Evolutionary conservation across 768 basidiomycete species (phyloP), one percentile per base, ranked within the genome.

Genomic region (Suillus placidus): DNA sequence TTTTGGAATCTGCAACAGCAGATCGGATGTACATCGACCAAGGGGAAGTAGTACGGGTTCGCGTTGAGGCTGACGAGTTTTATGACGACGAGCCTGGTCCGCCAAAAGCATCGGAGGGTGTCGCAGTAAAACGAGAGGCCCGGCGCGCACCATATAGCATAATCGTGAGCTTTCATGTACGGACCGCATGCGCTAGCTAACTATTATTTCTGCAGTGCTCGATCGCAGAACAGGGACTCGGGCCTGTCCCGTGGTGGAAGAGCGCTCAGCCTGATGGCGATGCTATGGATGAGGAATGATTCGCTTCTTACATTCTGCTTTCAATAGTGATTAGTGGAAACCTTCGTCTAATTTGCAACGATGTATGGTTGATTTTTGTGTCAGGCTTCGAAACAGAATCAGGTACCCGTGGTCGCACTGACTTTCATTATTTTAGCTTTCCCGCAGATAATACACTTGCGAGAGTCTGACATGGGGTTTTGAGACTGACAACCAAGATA

Each of bases 41-140:
- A 64, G 86, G 88, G 47, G 92, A 93, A 69, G 82, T 90, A 26
- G 78, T 94, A 2, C 90, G 93, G 34, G 85, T 92, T 1, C 88
- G 92, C 6, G 87, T 94, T 6, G 92, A 94, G 71, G 81, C 83
- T 4, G 93, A 93, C 70, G 91, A 93, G 70, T 94, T 94, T 69
- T 90, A 86, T 69, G 93, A 95, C 69, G 91, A 92, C 69, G 93
- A 94, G 66, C 93, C 93, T 2, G 93, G 93, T 1, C 92, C 93
- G 0, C 89, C 90, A 1, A 92, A 89, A 71, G 88, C 87, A 52
- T 77, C 82, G 0, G 91, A 93, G 60, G 92, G 91, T 0, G 87
- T 91, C 2, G 80, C 82, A 58, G 80, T 86, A 3, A 80, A 81
- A 68, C 77, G 76, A 51, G 88, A 88, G 67, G 76, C 72, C 6